These are phyloP conservation scores for Candida smagusa DNA, from an alignment of 1,139 yeast genomes.

Conservation along the genomic window DNA sequence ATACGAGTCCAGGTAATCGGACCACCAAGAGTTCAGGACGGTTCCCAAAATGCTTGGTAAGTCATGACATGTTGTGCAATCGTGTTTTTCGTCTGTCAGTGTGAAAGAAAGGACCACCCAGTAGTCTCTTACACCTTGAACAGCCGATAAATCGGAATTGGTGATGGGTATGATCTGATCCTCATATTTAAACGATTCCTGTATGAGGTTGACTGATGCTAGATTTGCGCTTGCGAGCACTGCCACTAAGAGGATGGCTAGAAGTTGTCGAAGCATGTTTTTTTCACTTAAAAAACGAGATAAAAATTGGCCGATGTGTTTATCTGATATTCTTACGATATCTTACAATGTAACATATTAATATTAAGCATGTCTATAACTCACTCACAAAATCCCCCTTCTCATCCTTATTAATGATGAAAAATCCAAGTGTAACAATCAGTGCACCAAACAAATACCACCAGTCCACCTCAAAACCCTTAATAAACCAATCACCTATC, in stretches of 20 bases:
- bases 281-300: background rate
- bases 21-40: constrained; percentile 43
- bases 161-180: constrained; percentile 27
- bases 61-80: constrained; percentile 40
- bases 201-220: constrained; percentile 8
- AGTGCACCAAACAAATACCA: constrained; percentile 76
- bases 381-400: constrained; percentile 48
- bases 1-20: constrained; percentile 37
- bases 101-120: constrained; percentile 44
- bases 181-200: constrained; percentile 14
- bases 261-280: background rate
- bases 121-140: constrained; percentile 39
- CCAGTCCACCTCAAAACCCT: constrained; percentile 57
- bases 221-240: constrained; percentile 1
- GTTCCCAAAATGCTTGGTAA: constrained; percentile 36
- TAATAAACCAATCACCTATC: constrained; percentile 81
- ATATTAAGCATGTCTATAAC: constrained; percentile 2
- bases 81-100: constrained; percentile 31
- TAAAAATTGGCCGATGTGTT: background rate
- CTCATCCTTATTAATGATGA: constrained; percentile 78
- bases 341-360: too few relatives aligned
- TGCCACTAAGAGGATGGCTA: background rate
- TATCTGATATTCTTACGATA: too few relatives aligned
- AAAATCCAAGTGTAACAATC: constrained; percentile 77
- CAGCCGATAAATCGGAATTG: constrained; percentile 27